Conservation (phyloP, 257 asterid genomes). For the Rhazya stricta region DNA sequence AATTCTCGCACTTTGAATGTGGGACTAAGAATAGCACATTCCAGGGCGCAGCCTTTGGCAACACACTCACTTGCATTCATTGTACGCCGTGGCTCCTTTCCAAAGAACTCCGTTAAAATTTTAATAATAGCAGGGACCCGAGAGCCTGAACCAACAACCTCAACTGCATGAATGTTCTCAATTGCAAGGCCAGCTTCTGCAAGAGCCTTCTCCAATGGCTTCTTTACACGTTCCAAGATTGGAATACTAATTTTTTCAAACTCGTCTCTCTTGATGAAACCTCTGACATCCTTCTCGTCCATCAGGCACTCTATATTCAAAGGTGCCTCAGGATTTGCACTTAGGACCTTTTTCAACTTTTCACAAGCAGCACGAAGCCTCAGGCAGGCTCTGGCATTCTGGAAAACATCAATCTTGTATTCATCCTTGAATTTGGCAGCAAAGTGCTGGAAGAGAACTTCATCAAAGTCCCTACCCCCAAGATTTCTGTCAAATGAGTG, state of each 20-base stretch:
- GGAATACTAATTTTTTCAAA: slow-evolving; percentile 82
- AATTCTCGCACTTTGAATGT: slow-evolving; percentile 83
- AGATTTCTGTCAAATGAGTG: slow-evolving; percentile 84
- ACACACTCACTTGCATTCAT: slow-evolving; percentile 99
- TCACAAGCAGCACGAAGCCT: slow-evolving; percentile 94
- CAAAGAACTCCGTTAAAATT: slow-evolving; percentile 82
- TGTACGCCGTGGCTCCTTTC: slow-evolving; percentile 90
- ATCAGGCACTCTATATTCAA: slow-evolving; percentile 86
- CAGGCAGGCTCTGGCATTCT: slow-evolving; percentile 86
- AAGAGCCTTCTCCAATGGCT: slow-evolving; percentile 91
- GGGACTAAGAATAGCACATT: slow-evolving; percentile 91
- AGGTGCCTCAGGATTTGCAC: slow-evolving; percentile 95
- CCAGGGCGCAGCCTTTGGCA: slow-evolving; percentile 83
- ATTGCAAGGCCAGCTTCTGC: slow-evolving; percentile 63
- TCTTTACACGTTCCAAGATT: slow-evolving; percentile 82
- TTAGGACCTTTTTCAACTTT: slow-evolving; percentile 79
- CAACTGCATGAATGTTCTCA: slow-evolving; percentile 70
- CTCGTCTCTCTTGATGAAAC: slow-evolving; percentile 84
- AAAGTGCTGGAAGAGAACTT: slow-evolving; percentile 78
- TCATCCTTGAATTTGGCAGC: slow-evolving; percentile 89
- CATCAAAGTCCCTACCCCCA: slow-evolving; percentile 97
- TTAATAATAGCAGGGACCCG: slow-evolving; percentile 82
- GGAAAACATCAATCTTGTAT: slow-evolving; percentile 83
- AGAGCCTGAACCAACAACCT: slow-evolving; percentile 93
- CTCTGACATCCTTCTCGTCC: slow-evolving; percentile 95